Base-by-base conservation (phyloP, 805 yeast species). In the Metschnikowia kofuensis region DNA sequence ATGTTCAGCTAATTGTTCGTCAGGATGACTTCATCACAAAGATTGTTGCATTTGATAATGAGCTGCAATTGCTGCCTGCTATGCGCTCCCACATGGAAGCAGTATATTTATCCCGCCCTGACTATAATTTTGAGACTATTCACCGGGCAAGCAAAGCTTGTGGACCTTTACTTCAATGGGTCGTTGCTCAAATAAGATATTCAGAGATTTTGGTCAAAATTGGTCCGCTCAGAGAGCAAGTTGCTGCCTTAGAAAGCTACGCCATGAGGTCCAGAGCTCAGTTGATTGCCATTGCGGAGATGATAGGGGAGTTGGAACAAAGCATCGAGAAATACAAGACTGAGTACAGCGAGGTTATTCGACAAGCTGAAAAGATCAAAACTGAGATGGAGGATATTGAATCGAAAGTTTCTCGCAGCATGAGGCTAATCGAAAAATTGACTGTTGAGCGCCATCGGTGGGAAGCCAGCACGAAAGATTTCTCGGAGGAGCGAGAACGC, bases 61-160 rank as follows among this genome's bases (percentile, higher is more conserved):
- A 80, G 52, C 53, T 62, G 1, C 84, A 80, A 52, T 71, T 91
- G 56, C 69, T 83, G 0, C 62, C 71, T 0, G 78, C 75, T 4
- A 56, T 84, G n/a, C 68, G 89, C 32, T 57, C 67, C 0, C 72
- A 67, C 45, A 81, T 92, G 83, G 83, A 83, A 36, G 54, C 63
- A 0, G 73, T 71, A 1, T 92, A 86, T 58, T 65, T 91, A 10
- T 70, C 84, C 0, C 70, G 82, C 46, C 78, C 83, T 0, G 85
- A 80, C 44, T 91, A 79, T 62, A 88, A 79, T 37, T 85, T 69
- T 57, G 90, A 84, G 42, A 68, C 87, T 0, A 96, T 89, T 0
- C 80, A 87, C 57, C 73, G 97, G 36, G 98, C 98, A 5, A 86
- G 96, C 65, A 89, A 87, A 60, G 97, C 97, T 0, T 89, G 97